These are phyloP conservation scores for Salix caprea DNA, from an alignment of 345 rosid genomes.

Conservation along the genomic window DNA sequence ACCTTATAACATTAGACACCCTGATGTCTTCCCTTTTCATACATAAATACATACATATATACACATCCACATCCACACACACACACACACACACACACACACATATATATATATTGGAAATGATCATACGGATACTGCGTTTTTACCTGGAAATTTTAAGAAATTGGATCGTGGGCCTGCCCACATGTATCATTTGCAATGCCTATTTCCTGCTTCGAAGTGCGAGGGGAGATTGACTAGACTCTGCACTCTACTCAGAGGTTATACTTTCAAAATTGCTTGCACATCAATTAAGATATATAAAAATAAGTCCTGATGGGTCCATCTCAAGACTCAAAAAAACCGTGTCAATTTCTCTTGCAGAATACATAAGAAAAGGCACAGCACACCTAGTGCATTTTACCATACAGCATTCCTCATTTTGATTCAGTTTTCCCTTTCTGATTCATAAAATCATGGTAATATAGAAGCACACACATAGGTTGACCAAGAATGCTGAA, in stretches of 20 bases:
- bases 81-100: no score
- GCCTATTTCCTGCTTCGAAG: no score
- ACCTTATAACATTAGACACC: no score
- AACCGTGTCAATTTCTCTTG: neutral
- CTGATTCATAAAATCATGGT: slow-evolving; percentile 94
- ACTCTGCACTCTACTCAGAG: no score
- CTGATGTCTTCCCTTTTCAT: no score
- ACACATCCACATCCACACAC: no score
- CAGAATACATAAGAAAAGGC: neutral
- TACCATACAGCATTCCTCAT: neutral
- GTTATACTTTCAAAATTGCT: slow-evolving; percentile 6
- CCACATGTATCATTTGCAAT: no score
- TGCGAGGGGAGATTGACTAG: no score
- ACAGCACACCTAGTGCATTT: neutral
- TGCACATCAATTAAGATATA: neutral
- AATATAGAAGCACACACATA: slow-evolving; percentile 85
- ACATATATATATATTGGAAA: no score
- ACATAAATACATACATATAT: accelerated
- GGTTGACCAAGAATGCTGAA: slow-evolving; percentile 98
- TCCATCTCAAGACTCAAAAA: neutral
- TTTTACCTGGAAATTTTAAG: no score
- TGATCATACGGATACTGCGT: no score
- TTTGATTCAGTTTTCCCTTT: slow-evolving; percentile 31
- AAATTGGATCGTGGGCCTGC: no score
- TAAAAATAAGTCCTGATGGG: neutral